Conservation (phyloP, 352 stramenopile genomes). For the Globisporangium barbulae region DNA sequence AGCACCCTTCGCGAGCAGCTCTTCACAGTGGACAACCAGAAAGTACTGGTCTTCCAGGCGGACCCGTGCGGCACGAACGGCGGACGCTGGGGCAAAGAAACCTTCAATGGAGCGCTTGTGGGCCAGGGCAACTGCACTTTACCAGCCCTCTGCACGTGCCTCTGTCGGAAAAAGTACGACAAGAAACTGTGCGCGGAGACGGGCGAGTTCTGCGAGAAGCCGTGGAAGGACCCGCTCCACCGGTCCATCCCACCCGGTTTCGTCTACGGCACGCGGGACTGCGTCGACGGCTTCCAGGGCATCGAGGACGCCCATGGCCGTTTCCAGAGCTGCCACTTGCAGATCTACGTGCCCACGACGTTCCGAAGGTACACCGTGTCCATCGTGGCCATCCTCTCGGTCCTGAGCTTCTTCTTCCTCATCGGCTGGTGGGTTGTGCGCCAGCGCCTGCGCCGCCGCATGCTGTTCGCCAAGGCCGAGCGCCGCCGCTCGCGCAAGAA, state of each 20-base stretch:
- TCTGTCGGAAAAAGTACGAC: constrained; percentile 87
- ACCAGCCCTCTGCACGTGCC: constrained; percentile 89
- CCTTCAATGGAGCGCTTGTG: constrained; percentile 63
- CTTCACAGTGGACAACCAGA: constrained; percentile 93
- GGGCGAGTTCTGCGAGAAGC: constrained; percentile 79
- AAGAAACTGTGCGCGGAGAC: constrained; percentile 54
- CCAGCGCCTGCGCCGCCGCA: constrained; percentile 67
- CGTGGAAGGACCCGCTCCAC: constrained; percentile 76
- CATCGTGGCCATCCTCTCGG: constrained; percentile 65
- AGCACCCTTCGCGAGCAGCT: constrained; percentile 78
- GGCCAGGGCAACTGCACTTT: constrained; percentile 92
- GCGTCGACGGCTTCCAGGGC: constrained; percentile 93
- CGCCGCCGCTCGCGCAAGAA: constrained; percentile 78
- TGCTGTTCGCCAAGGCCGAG: constrained; percentile 91
- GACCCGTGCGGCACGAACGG: constrained; percentile 91
- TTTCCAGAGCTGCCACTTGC: constrained; percentile 93
- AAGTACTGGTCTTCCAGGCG: constrained; percentile 90
- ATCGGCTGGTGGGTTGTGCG: constrained; percentile 85
- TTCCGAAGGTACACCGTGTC: constrained; percentile 84
- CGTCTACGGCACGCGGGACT: constrained; percentile 91
- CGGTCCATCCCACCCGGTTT: constrained; percentile 75
- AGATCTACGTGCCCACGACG: constrained; percentile 91
- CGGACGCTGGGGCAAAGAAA: constrained; percentile 69
- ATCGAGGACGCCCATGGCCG: constrained; percentile 84
- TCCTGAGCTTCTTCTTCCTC: constrained; percentile 65